A percentile compares a stretch with the other conserved stretches of the same genome.
phyloP scores from a whole-genome alignment of 352 stramenopile species.

The Phytophthora pseudosyringae region DNA sequence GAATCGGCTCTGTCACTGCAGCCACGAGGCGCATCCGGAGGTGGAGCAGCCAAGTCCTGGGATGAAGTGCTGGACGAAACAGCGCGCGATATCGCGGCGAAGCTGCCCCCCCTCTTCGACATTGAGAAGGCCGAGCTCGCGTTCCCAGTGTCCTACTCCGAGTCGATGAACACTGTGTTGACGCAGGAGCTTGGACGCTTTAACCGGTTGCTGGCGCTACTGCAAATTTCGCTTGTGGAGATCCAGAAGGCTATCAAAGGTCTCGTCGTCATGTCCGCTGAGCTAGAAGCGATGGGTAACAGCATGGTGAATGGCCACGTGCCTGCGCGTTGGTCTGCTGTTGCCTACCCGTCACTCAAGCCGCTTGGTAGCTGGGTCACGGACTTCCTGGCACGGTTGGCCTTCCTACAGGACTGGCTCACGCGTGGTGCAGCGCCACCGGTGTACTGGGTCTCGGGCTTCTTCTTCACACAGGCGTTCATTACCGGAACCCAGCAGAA shows the following conservation, averaged over 20 bases:
- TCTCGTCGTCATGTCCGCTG: conserved; percentile 92
- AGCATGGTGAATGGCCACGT: conserved; percentile 94
- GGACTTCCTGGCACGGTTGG: conserved; percentile 86
- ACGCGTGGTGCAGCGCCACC: conserved; percentile 70
- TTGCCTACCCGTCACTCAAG: conserved; percentile 93
- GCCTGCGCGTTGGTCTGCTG: conserved; percentile 78
- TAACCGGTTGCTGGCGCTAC: conserved; percentile 84
- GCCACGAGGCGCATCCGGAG: conserved; percentile 61
- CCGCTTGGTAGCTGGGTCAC: conserved; percentile 93
- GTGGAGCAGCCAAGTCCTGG: conserved; percentile 86
- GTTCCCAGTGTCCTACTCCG: conserved; percentile 82
- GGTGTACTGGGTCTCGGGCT: conserved; percentile 94
- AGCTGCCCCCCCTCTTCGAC: conserved; percentile 86
- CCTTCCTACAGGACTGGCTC: conserved; percentile 88
- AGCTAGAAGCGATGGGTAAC: conserved; percentile 94
- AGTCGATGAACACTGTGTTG: conserved; percentile 92
- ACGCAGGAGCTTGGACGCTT: conserved; percentile 93
- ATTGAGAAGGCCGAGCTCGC: conserved; percentile 90
- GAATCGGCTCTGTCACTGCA: conserved; percentile 92
- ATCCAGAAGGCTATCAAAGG: conserved; percentile 93
- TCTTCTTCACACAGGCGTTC: conserved; percentile 96
- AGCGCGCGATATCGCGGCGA: conserved; percentile 84
- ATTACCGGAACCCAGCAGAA: conserved; percentile 95
- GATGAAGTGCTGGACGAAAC: conserved; percentile 89
- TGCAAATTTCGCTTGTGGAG: conserved; percentile 84